These are phyloP conservation scores for Nakataea oryzae DNA, from an alignment of 2,329 filamentous ascomycete genomes.

Conservation along the genomic window DNA sequence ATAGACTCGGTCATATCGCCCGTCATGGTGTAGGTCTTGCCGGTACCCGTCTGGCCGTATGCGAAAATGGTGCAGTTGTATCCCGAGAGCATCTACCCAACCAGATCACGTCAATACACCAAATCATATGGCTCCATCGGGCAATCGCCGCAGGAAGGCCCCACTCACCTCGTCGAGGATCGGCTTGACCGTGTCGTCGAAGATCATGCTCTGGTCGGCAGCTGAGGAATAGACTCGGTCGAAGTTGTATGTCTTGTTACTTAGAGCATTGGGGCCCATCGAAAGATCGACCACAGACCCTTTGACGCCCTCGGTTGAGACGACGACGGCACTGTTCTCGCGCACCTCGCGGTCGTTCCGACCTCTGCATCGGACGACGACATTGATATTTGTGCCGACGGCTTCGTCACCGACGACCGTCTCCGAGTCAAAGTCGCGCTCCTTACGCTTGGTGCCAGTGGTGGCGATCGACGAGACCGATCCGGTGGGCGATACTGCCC, in stretches of 20 bases:
- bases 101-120: background rate
- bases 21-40: slow-evolving; percentile 99
- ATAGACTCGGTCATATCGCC: slow-evolving; percentile 87
- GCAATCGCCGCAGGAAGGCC: background rate
- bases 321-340: slow-evolving; percentile 90
- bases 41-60: slow-evolving; percentile 95
- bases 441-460: slow-evolving; percentile 69
- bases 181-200: slow-evolving; percentile 88
- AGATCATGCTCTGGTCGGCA: slow-evolving; percentile 87
- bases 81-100: slow-evolving; percentile 69
- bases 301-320: slow-evolving; percentile 79
- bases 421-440: slow-evolving; percentile 67
- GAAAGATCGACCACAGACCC: slow-evolving; percentile 75
- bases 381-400: slow-evolving; percentile 78
- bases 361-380: slow-evolving; percentile 88
- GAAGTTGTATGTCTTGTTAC: slow-evolving; percentile 94
- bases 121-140: too few species aligned
- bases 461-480: slow-evolving; percentile 53
- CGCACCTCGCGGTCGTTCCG: slow-evolving; percentile 85
- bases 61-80: slow-evolving; percentile 99
- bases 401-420: slow-evolving; percentile 53
- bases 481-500: slow-evolving; percentile 58
- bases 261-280: slow-evolving; percentile 86
- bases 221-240: slow-evolving; percentile 95
- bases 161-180: slow-evolving; percentile 75